Evolutionary conservation across 768 basidiomycete species (phyloP), one percentile per base, ranked within the genome.

Genomic region (Coprinopsis strossmayeri): DNA sequence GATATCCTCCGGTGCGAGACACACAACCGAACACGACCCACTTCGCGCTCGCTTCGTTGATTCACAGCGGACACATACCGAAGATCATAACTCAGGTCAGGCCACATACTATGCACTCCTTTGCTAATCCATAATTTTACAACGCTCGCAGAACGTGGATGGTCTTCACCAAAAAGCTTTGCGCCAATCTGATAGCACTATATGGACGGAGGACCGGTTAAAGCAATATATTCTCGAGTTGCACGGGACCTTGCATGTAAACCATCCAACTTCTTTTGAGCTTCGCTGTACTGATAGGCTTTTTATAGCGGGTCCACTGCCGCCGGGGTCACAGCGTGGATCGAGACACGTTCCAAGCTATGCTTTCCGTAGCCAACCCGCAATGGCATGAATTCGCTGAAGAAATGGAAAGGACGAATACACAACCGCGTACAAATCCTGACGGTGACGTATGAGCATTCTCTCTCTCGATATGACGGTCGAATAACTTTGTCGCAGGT

Each of bases 1-100:
- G 92, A n/a, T 96, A 92, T 59, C 85, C 86, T 13, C 82, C 86
- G 10, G 84, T 97, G 26, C 77, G 86, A n/a, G 79, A 84, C 44
- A 76, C 93, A 0, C 73, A 75, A 39, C 91, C 93, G 3, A 97
- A 96, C 57, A 82, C 91, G 3, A 93, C 87, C 0, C 95, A 98
- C 61, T 89, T 79, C 56, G 84, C 89, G 7, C 68, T 98, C 23
- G 86, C 89, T 3, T 90, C 92, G 2, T 70, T 96, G 40, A 85
- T 90, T 58, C 71, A 89, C 54, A 66, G 84, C 7, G 77, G 74
- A 2, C 64, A 81, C 45, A 70, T 88, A 17, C 64, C 74, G 18
- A 67, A 69, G 23, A 63, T 93, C 26, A 81, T 97, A 53, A 98
- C 95, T 0, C 87, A 85, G 64, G 86, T 85, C n/a, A 75, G 45